Evolutionary conservation across 169 alveolate species (phyloP), one percentile per base, ranked within the genome.

Genomic region (Babesia ovata): DNA sequence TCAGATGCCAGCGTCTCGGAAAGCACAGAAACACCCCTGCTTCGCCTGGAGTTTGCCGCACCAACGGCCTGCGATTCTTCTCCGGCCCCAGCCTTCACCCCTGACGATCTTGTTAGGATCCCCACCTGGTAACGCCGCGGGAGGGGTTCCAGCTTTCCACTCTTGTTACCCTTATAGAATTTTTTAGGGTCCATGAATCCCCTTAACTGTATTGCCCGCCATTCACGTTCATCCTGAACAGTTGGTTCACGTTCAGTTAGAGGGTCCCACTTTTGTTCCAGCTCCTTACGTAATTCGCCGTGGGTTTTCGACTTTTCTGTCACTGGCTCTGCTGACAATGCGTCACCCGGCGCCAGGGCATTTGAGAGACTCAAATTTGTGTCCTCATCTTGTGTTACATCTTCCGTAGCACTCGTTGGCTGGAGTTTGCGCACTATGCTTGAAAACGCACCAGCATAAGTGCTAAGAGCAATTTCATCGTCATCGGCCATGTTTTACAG

Each of bases 201-300:
- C 11, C 88, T 56, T 26, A 81, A 46, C 54, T 81, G 88, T 0
- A 81, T 81, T 2, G 88, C 74, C 49, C 74, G 48, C 88, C 88
- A 81, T 22, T 81, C 88, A 12, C 88, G 26, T 53, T 62, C 48
- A 26, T 50, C 65, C 39, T 59, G 75, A 14, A 33, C 70, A 4
- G 88, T 71, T 2, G 63, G 70, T 46, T 81, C 88, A 3, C 65
- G 54, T 49, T 81, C 88, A 9, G 59, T 78, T 12, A 78, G 62
- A 13, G 71, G 63, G 45, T 58, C 50, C 86, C 86, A 78, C 28
- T 69, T 44, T 56, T 56, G 44, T 65, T 60, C 81, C 3, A 66
- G 17, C 49, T 78, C 81, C 24, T 56, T 52, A 13, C 36, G 24
- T 9, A 67, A 8, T 13, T 67, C 58, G 19, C 76, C 65, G 7